Evolutionary conservation across 257 asterid species (phyloP).

Genomic region (Solanum appendiculatum): DNA sequence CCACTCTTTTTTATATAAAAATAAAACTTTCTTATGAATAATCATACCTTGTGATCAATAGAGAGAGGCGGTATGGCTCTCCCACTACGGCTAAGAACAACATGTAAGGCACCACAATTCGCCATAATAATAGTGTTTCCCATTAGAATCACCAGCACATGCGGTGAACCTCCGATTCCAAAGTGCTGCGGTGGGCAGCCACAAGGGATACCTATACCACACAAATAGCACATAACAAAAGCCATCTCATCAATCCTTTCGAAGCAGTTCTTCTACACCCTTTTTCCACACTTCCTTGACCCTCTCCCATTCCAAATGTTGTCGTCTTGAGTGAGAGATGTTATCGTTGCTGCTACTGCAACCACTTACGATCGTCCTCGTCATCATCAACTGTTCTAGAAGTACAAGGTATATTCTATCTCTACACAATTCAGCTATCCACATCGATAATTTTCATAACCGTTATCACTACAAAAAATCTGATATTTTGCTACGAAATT

Average conservation of each 20-base stretch:
- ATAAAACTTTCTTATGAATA: too few species aligned
- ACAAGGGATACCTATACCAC: background rate
- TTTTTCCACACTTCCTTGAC: background rate
- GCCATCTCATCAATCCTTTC: background rate
- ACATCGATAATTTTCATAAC: background rate
- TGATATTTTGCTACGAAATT: too few species aligned
- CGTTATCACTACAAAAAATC: too few species aligned
- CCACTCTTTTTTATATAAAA: too few species aligned
- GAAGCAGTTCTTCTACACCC: background rate
- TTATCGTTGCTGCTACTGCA: background rate
- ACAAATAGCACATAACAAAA: background rate
- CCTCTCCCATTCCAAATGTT: background rate
- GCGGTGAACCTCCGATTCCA: constrained; percentile 16
- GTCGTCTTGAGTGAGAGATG: background rate
- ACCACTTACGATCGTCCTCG: background rate
- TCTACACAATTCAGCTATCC: background rate
- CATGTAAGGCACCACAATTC: constrained; percentile 20
- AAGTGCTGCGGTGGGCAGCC: background rate
- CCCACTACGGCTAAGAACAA: constrained; percentile 9
- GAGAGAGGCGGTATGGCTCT: constrained; percentile 6
- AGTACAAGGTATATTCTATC: background rate
- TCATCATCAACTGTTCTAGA: background rate
- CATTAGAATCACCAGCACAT: constrained; percentile 1
- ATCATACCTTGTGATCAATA: constrained; percentile 9
- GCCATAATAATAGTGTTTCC: constrained; percentile 3